phyloP scores from a whole-genome alignment of 805 yeast species.

The Saccharomyces cerevisiae region DNA sequence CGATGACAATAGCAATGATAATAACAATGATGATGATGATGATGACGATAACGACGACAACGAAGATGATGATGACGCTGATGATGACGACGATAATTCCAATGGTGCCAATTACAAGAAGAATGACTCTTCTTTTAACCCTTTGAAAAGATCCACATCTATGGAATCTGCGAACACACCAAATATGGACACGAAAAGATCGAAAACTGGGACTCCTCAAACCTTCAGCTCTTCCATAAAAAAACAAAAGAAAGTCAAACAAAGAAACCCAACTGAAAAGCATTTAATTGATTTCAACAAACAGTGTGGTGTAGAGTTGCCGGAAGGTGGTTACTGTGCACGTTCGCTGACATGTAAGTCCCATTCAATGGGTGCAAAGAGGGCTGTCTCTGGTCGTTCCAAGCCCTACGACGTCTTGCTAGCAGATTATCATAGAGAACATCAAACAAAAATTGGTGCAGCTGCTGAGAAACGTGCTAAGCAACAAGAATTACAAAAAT shows the following conservation, averaged over 20 bases:
- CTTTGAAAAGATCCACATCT: conserved; percentile 8
- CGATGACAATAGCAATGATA: conserved; percentile 9
- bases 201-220: conserved; percentile 8
- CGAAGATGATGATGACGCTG: background rate
- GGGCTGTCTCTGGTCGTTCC: conserved; percentile 89
- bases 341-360: conserved; percentile 94
- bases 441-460: conserved; percentile 81
- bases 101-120: background rate
- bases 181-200: conserved; percentile 10
- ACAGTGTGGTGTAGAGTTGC: conserved; percentile 93
- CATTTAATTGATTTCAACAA: conserved; percentile 67
- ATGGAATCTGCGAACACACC: conserved; percentile 18
- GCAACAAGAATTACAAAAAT: conserved; percentile 40
- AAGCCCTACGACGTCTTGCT: conserved; percentile 84
- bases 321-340: conserved; percentile 94
- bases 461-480: conserved; percentile 74
- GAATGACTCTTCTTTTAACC: background rate
- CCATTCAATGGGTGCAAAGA: conserved; percentile 96
- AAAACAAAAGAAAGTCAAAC: conserved; percentile 36
- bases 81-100: conserved; percentile 3
- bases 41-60: conserved; percentile 1
- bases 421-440: conserved; percentile 84
- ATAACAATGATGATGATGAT: background rate
- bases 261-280: conserved; percentile 67
- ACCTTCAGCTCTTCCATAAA: conserved; percentile 9